A percentile compares a stretch with the other conserved stretches of the same genome.
phyloP scores from a whole-genome alignment of 2,329 filamentous ascomycete species.

The Curvularia verruculosa region DNA sequence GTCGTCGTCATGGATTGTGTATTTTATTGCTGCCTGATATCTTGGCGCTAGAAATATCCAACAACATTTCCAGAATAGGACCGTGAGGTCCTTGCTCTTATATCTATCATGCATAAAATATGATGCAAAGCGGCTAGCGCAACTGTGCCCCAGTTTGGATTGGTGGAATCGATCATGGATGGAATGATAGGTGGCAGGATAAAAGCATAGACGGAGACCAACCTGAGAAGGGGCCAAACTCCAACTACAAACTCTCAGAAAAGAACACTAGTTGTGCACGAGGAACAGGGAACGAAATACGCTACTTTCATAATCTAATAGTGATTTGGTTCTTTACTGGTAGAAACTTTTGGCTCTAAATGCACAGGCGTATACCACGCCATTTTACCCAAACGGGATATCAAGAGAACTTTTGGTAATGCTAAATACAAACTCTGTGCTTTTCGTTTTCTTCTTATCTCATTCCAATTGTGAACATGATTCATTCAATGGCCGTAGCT shows the following conservation, averaged over 20 bases:
- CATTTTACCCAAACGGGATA: background rate
- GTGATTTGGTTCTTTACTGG: background rate
- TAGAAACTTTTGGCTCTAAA: background rate
- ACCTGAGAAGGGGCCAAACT: background rate
- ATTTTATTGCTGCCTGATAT: background rate
- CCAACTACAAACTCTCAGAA: too few relatives aligned
- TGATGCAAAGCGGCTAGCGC: too few relatives aligned
- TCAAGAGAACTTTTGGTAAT: background rate
- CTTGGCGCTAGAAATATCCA: background rate
- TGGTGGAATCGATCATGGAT: background rate
- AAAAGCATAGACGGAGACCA: background rate
- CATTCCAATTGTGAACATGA: background rate
- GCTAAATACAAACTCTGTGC: background rate
- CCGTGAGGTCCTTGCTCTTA: background rate
- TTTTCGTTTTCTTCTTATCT: background rate
- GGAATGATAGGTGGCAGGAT: background rate
- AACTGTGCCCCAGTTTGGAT: background rate
- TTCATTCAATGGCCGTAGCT: background rate
- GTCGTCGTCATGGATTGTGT: background rate
- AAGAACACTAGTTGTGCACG: too few relatives aligned
- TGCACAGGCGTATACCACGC: background rate
- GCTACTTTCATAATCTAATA: background rate
- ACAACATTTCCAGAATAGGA: background rate
- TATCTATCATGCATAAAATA: background rate
- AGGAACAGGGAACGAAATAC: background rate